These are phyloP conservation scores for Carpinus viminea DNA, from an alignment of 306 rosid species.

Conservation along the genomic window DNA sequence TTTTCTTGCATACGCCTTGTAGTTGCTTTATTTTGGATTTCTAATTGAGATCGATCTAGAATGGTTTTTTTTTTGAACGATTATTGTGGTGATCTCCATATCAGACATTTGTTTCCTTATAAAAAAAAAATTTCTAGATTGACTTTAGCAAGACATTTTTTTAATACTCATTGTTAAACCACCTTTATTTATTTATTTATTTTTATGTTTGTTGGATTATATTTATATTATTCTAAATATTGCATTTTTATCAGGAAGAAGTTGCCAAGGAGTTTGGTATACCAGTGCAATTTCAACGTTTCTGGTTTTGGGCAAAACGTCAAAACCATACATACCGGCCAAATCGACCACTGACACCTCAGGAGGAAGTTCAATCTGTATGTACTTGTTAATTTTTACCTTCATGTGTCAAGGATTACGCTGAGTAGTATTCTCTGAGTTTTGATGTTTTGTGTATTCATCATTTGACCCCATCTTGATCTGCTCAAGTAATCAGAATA, in stretches of 20 bases:
- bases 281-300: constrained; percentile 47
- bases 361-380: constrained; percentile 50
- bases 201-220: neutral
- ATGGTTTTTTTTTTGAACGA: neutral
- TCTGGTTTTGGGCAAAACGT: constrained; percentile 55
- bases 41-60: neutral
- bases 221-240: neutral
- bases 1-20: neutral
- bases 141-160: neutral
- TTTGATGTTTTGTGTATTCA: neutral
- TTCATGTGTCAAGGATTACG: neutral
- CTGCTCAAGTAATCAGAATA: neutral
- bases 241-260: constrained; percentile 34
- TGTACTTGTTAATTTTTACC: neutral
- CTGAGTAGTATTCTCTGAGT: neutral
- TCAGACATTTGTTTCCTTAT: neutral
- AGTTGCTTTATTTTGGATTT: neutral
- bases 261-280: constrained; percentile 55
- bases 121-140: neutral
- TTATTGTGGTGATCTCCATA: neutral
- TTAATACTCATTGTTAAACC: neutral
- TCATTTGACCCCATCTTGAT: neutral
- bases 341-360: constrained; percentile 40
- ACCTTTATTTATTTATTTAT: neutral
- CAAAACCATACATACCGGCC: constrained; percentile 53